Base-by-base conservation (phyloP, 768 basidiomycete genomes). In the Boletus insuetus region DNA sequence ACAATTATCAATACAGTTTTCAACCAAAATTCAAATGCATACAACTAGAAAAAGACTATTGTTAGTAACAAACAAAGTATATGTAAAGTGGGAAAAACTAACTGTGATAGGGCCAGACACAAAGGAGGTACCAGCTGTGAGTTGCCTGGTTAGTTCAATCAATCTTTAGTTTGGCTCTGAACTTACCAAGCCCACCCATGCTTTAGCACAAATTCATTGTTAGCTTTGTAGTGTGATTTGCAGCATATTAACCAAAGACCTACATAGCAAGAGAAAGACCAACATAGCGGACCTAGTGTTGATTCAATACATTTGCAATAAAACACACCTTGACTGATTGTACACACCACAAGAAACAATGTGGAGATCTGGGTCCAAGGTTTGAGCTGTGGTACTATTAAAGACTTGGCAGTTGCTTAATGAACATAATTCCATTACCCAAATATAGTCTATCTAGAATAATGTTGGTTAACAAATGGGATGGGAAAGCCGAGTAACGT, bases 361-460 rank as follows among this genome's bases (percentile, higher is more conserved):
- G 17, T 31, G 9, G 60, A 61, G 22, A 62, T 43, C 51, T 48
- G 40, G 29, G 55, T 46, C 60, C 60, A 62, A 0, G 32, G 24
- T 42, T 9, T 44, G 8, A 24, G 13, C 60, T 61, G 26, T 29
- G 3, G 2, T 1, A 8, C 4, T 16, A 4, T 53, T 12, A 50
- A 17, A 1, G 8, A 20, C 19, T 8, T 3, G 0, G 14, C 10
- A 5, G 9, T 29, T 10, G 20, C 20, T n/a, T 11, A 0, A 19
- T 24, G 5, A 13, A 17, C 11, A 5, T 48, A 4, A 5, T 35
- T 24, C 37, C 60, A 38, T 29, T 2, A 63, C 62, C 62, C 62
- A 63, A 24, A 63, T 32, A 44, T 60, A 64, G 1, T 60, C 49
- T 49, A 63, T 11, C 62, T 63, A 26, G 13, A 9, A n/a, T 11